These are phyloP conservation scores for Macrolepiota fuliginosa DNA, from an alignment of 768 basidiomycete genomes.

Conservation along the genomic window DNA sequence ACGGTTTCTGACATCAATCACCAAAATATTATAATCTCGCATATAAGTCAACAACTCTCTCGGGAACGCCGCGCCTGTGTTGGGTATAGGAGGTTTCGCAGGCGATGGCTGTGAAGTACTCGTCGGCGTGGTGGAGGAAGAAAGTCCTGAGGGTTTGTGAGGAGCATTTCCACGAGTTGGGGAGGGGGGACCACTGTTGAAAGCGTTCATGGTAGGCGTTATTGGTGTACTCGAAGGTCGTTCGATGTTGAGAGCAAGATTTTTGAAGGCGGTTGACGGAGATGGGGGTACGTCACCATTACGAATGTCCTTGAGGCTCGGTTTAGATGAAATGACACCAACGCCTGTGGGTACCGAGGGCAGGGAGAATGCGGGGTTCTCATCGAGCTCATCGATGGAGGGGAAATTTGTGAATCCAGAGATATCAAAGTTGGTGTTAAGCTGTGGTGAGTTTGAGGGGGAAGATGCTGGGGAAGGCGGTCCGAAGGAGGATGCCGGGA, in stretches of 20 bases:
- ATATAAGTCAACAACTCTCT: slow-evolving; percentile 59
- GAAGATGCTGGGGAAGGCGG: slow-evolving; percentile 70
- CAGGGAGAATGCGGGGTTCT: slow-evolving; percentile 44
- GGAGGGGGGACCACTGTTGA: slow-evolving; percentile 64
- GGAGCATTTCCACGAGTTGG: slow-evolving; percentile 33
- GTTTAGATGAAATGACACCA: slow-evolving; percentile 25
- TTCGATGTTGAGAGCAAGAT: slow-evolving; percentile 41
- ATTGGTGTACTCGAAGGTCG: slow-evolving; percentile 73
- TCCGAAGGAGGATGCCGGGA: slow-evolving; percentile 68
- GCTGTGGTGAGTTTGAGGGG: slow-evolving; percentile 65
- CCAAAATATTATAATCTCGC: slow-evolving; percentile 55
- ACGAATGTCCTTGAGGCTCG: slow-evolving; percentile 19
- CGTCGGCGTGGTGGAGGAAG: slow-evolving; percentile 24
- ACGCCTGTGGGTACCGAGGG: slow-evolving; percentile 47
- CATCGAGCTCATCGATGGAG: slow-evolving; percentile 74
- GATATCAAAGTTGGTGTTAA: slow-evolving; percentile 33
- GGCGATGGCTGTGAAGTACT: slow-evolving; percentile 33
- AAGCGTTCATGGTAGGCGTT: slow-evolving; percentile 52
- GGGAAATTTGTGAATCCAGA: slow-evolving; percentile 71
- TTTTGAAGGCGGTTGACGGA: slow-evolving; percentile 30
- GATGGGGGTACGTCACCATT: slow-evolving; percentile 28
- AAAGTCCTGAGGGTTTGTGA: slow-evolving; percentile 32
- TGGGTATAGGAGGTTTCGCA: slow-evolving; percentile 40
- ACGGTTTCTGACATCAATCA: slow-evolving; percentile 82
- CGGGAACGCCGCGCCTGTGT: slow-evolving; percentile 58